A percentile compares a stretch with the other conserved stretches of the same genome.
phyloP scores from a whole-genome alignment of 1,284 basidiomycete genomes.

The Ganoderma meredithae region DNA sequence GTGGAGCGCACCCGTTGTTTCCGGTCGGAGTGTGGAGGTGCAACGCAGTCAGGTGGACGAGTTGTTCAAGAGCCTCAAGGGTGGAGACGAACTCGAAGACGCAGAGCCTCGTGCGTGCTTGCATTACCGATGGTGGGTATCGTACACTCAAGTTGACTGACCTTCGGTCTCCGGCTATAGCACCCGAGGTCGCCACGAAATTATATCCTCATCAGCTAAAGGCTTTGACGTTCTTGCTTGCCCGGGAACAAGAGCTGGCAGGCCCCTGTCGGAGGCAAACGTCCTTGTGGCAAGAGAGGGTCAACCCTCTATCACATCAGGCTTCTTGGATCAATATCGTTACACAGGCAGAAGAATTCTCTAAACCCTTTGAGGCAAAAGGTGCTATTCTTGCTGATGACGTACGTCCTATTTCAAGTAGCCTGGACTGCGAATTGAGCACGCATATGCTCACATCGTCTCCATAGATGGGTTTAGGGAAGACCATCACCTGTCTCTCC shows the following conservation, averaged over 20 bases:
- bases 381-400: conserved; percentile 95
- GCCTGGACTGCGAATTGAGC: background rate
- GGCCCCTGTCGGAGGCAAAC: conserved; percentile 63
- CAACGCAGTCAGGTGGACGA: conserved; percentile 95
- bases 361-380: conserved; percentile 80
- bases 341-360: conserved; percentile 77
- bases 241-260: conserved; percentile 82
- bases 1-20: conserved; percentile 67
- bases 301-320: conserved; percentile 58
- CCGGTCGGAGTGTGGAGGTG: conserved; percentile 87
- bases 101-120: conserved; percentile 78
- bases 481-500: conserved; percentile 94
- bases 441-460: conserved; percentile 15
- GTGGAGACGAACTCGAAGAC: conserved; percentile 87
- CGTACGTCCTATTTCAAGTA: conserved; percentile 56
- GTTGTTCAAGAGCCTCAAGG: conserved; percentile 88
- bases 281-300: conserved; percentile 78
- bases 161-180: conserved; percentile 47
- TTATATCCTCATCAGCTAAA: conserved; percentile 99
- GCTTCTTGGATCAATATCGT: conserved; percentile 84
- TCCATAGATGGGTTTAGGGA: conserved; percentile 94
- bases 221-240: conserved; percentile 95
- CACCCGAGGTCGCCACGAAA: conserved; percentile 83
- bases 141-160: conserved; percentile 17
- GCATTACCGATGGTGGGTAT: background rate